phyloP scores from a whole-genome alignment of 2,329 filamentous ascomycete species.

The Tolypocladium capitatum region DNA sequence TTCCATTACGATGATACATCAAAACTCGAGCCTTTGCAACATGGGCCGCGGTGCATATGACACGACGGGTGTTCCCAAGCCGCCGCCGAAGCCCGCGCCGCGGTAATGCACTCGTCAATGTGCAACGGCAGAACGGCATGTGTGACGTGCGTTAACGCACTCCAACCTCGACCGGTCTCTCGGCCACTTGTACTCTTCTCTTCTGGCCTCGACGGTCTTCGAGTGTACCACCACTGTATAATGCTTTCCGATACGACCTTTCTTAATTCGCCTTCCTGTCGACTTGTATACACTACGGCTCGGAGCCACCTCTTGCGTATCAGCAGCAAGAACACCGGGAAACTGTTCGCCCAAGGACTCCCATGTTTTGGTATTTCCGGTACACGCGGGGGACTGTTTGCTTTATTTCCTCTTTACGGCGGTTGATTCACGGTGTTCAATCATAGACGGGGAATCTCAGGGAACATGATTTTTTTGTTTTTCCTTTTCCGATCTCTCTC shows the following conservation, averaged over 20 bases:
- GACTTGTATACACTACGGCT: conserved; percentile 22
- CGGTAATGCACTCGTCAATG: conserved; percentile 14
- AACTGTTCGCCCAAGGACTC: conserved; percentile 6
- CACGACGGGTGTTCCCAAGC: conserved; percentile 35
- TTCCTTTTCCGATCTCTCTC: conserved; percentile 4
- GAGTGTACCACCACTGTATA: conserved; percentile 10
- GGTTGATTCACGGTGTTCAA: conserved; percentile 18
- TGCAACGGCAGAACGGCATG: neutral
- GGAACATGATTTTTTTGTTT: conserved; percentile 10
- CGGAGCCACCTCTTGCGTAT: conserved; percentile 24
- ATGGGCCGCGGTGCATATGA: conserved; percentile 41
- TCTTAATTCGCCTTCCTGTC: conserved; percentile 15
- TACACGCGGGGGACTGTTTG: conserved; percentile 4
- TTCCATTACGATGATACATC: conserved; percentile 22
- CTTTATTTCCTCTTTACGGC: conserved; percentile 2
- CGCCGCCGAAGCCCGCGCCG: conserved; percentile 28
- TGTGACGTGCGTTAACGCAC: neutral
- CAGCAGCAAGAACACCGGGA: conserved; percentile 19
- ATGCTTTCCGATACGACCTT: conserved; percentile 11
- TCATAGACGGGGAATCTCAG: conserved; percentile 16
- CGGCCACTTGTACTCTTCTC: conserved; percentile 7
- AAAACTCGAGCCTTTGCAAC: conserved; percentile 22
- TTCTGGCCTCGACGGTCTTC: conserved; percentile 8
- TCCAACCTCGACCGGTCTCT: neutral
- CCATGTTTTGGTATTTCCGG: conserved; percentile 1